Conservation (phyloP, 1,284 basidiomycete genomes). For the Ceratobasidium sp. region DNA sequence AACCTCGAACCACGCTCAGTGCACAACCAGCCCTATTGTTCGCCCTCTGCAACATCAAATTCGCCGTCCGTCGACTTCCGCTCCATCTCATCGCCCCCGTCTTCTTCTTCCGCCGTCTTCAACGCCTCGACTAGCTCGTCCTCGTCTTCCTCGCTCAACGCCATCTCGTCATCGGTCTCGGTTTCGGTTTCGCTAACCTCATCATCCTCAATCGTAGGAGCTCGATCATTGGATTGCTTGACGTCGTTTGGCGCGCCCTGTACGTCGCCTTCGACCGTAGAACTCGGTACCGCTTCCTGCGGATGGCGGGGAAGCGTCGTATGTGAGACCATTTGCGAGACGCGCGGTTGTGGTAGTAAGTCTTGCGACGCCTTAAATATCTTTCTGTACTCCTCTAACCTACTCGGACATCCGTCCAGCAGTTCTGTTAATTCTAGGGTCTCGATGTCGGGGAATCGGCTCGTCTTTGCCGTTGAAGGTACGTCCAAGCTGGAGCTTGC, state of each 20-base stretch:
- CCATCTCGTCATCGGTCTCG: background rate
- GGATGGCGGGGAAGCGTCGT: background rate
- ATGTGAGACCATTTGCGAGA: background rate
- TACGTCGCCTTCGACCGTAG: background rate
- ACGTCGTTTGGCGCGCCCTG: background rate
- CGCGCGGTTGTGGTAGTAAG: background rate
- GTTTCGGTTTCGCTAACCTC: background rate
- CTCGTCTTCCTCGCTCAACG: background rate
- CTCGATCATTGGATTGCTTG: background rate
- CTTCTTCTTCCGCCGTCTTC: background rate
- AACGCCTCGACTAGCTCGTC: background rate
- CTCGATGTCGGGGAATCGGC: too few species aligned
- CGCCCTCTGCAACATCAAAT: background rate
- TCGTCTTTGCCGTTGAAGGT: too few species aligned
- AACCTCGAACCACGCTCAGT: background rate
- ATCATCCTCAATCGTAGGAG: background rate
- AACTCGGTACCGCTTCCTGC: background rate
- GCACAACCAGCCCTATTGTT: background rate
- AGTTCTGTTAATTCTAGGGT: background rate
- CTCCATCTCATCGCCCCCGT: background rate
- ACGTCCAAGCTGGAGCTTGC: background rate
- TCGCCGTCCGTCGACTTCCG: background rate
- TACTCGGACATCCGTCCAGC: background rate
- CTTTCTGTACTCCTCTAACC: constrained; percentile 11
- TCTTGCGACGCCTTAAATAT: background rate